These are phyloP conservation scores for Allantophomopsis lycopodina DNA, from an alignment of 2,329 filamentous ascomycete genomes.

Conservation along the genomic window DNA sequence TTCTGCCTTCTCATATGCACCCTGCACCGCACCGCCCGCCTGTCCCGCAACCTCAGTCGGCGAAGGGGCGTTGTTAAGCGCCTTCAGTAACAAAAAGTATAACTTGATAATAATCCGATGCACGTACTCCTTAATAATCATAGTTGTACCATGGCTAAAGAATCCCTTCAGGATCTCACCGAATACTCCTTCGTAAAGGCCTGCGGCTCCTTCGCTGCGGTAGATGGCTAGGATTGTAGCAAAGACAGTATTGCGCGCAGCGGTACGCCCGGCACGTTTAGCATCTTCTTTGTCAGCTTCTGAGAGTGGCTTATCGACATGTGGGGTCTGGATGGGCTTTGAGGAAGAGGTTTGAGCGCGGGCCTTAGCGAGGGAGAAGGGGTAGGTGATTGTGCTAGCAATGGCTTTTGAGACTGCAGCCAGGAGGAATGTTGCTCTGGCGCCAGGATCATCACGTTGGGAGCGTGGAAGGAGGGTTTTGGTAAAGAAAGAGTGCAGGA, in stretches of 20 bases:
- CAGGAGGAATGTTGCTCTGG: slow-evolving; percentile 44
- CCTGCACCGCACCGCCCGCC: slow-evolving; percentile 15
- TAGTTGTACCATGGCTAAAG: slow-evolving; percentile 74
- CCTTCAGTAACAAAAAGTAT: slow-evolving; percentile 51
- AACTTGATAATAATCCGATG: slow-evolving; percentile 58
- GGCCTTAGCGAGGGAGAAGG: slow-evolving; percentile 75
- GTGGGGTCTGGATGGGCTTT: slow-evolving; percentile 18
- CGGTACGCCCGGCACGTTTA: slow-evolving; percentile 11
- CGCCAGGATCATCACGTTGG: slow-evolving; percentile 35
- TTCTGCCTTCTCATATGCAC: slow-evolving; percentile 3
- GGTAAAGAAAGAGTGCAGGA: slow-evolving; percentile 63
- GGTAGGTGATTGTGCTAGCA: slow-evolving; percentile 69
- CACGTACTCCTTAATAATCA: slow-evolving; percentile 71
- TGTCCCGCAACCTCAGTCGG: slow-evolving; percentile 23
- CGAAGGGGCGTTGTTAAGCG: slow-evolving; percentile 27
- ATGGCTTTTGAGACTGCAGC: slow-evolving; percentile 69
- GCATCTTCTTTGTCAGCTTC: slow-evolving; percentile 14
- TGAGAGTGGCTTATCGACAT: slow-evolving; percentile 14
- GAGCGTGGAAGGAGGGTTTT: slow-evolving; percentile 39
- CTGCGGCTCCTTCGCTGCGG: slow-evolving; percentile 49
- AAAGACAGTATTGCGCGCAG: slow-evolving; percentile 39
- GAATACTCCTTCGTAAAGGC: slow-evolving; percentile 62
- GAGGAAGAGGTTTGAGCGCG: slow-evolving; percentile 50
- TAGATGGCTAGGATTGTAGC: slow-evolving; percentile 43
- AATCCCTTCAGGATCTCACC: slow-evolving; percentile 74